Evolutionary conservation across 768 basidiomycete genomes (phyloP).

Genomic region (Russula abietina): DNA sequence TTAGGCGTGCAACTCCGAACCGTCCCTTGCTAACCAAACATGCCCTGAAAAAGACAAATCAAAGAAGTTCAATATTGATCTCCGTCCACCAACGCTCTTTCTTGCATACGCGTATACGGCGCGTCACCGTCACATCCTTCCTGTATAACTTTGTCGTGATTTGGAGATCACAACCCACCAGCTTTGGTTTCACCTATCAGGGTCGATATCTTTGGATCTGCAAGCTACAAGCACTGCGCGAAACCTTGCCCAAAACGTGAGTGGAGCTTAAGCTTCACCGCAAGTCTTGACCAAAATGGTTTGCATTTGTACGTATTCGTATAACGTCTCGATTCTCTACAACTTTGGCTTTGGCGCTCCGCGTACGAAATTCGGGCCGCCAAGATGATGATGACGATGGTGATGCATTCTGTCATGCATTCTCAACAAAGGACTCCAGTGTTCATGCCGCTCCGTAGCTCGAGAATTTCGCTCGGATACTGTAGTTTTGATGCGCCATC

Average conservation of each 20-base stretch:
- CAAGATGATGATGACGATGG: not conserved
- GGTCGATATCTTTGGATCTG: slow-evolving; percentile 10
- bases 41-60: slow-evolving; percentile 12
- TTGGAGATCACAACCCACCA: not conserved
- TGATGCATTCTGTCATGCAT: slow-evolving; percentile 10
- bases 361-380: slow-evolving; percentile 7
- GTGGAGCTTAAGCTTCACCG: slow-evolving; percentile 13
- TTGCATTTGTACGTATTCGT: slow-evolving; percentile 20
- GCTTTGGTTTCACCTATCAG: slow-evolving; percentile 3
- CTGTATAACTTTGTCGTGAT: not conserved
- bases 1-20: slow-evolving; percentile 21
- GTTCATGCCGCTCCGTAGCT: slow-evolving; percentile 1
- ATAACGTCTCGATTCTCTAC: slow-evolving; percentile 4
- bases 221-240: slow-evolving; percentile 3
- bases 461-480: slow-evolving; percentile 1
- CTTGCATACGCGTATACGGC: not conserved
- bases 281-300: slow-evolving; percentile 11
- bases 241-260: slow-evolving; percentile 14
- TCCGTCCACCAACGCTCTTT: not conserved
- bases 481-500: not conserved
- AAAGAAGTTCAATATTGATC: slow-evolving; percentile 18
- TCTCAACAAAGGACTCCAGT: not conserved
- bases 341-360: slow-evolving; percentile 17
- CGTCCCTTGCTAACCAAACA: slow-evolving; percentile 12
- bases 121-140: slow-evolving; percentile 3